Conservation (phyloP, 495 filamentous ascomycete species). For the Lasiosphaeria hispida region DNA sequence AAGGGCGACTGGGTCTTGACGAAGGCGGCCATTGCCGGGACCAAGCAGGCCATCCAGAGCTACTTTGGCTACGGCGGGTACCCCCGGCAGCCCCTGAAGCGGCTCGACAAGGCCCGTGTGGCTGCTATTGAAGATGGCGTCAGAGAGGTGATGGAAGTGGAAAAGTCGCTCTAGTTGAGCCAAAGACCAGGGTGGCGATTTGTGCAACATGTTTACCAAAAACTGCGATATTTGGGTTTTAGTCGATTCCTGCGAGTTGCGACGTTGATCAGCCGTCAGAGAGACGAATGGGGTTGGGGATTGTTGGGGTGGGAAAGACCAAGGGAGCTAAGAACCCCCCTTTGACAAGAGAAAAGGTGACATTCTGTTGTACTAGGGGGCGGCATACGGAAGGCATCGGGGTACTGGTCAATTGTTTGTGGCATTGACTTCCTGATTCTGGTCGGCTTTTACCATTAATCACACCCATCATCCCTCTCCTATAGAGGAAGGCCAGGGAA, state of each 20-base stretch:
- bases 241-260: no score
- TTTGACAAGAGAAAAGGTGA: background rate
- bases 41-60: slow-evolving; percentile 77
- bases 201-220: background rate
- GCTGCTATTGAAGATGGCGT: slow-evolving; percentile 68
- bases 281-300: background rate
- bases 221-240: background rate
- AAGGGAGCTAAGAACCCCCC: background rate
- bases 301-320: background rate
- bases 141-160: slow-evolving; percentile 61
- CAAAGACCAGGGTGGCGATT: background rate
- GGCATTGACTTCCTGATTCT: background rate
- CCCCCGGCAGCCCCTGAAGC: slow-evolving; percentile 69
- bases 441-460: background rate
- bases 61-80: slow-evolving; percentile 85
- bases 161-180: slow-evolving; percentile 41
- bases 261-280: no score
- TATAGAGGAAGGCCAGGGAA: background rate
- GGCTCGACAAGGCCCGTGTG: slow-evolving; percentile 59
- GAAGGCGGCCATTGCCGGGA: slow-evolving; percentile 81
- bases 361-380: background rate
- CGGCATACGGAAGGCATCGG: background rate
- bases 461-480: background rate
- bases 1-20: slow-evolving; percentile 84
- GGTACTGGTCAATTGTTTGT: background rate